Conservation (phyloP, 2,329 filamentous ascomycete species). For the Stemphylium beticola region DNA sequence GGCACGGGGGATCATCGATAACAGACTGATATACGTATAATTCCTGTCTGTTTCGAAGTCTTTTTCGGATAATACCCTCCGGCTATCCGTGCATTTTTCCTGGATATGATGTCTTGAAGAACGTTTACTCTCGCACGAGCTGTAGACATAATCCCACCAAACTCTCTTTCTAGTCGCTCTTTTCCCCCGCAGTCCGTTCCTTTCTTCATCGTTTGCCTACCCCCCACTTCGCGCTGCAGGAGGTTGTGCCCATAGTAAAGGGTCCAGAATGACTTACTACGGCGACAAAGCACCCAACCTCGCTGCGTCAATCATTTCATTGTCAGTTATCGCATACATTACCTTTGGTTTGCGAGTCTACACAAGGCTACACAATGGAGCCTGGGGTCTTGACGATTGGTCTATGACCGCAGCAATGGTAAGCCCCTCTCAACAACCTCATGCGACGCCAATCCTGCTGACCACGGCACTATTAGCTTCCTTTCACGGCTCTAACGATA, state of each 20-base stretch:
- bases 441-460: background rate
- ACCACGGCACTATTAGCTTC: background rate
- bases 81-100: background rate
- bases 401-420: constrained; percentile 13
- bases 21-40: constrained; percentile 4
- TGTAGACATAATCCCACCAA: background rate
- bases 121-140: background rate
- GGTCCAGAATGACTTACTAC: constrained; percentile 9
- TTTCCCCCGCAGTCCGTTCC: background rate
- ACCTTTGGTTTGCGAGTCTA: constrained; percentile 12
- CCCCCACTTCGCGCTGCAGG: background rate
- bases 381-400: constrained; percentile 15
- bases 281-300: constrained; percentile 11
- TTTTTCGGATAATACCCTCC: background rate
- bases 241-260: background rate
- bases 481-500: constrained; percentile 13
- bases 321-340: constrained; percentile 7
- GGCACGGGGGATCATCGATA: constrained; percentile 6
- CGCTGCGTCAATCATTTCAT: constrained; percentile 7
- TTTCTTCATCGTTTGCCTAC: background rate
- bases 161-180: background rate
- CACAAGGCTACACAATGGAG: constrained; percentile 11
- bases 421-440: background rate
- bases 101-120: background rate
- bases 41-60: constrained; percentile 2